These are phyloP conservation scores for Aspergillus coremiiformis DNA, from an alignment of 495 filamentous ascomycete genomes.

Conservation along the genomic window DNA sequence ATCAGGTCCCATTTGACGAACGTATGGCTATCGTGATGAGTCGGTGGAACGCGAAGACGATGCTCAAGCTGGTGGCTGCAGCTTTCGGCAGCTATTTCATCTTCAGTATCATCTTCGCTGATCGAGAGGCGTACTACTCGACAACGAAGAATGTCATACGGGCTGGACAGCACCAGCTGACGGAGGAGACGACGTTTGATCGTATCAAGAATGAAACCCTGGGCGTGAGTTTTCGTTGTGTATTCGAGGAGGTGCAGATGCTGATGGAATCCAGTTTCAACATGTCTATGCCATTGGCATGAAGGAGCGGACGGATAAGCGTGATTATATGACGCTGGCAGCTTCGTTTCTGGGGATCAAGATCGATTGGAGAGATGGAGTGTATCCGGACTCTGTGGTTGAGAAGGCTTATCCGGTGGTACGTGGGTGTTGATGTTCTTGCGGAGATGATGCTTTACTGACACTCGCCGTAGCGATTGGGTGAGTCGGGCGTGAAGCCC, in stretches of 20 bases:
- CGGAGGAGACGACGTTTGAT: conserved; percentile 13
- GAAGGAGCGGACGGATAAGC: conserved; percentile 52
- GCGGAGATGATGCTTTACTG: neutral
- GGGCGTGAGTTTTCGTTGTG: conserved; percentile 12
- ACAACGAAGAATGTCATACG: conserved; percentile 10
- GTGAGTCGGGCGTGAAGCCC: conserved; percentile 1
- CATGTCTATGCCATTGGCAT: conserved; percentile 54
- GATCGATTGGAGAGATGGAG: conserved; percentile 49
- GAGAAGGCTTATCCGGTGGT: conserved; percentile 23
- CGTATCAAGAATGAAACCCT: conserved; percentile 24
- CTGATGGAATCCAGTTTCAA: conserved; percentile 17
- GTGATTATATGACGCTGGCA: conserved; percentile 50
- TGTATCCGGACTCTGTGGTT: conserved; percentile 14
- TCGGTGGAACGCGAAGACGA: conserved; percentile 6
- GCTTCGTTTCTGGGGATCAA: conserved; percentile 45
- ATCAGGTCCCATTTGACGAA: neutral
- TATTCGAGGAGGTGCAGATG: neutral
- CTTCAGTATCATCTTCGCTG: conserved; percentile 5
- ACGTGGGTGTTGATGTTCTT: neutral
- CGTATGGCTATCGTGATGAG: conserved; percentile 3
- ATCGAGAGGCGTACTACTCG: conserved; percentile 10
- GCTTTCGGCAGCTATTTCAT: conserved; percentile 6
- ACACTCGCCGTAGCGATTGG: conserved; percentile 5
- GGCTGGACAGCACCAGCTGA: conserved; percentile 1
- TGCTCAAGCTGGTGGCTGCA: conserved; percentile 7